Base-by-base conservation (phyloP, 805 yeast species). In the Kuraishia borneana region DNA sequence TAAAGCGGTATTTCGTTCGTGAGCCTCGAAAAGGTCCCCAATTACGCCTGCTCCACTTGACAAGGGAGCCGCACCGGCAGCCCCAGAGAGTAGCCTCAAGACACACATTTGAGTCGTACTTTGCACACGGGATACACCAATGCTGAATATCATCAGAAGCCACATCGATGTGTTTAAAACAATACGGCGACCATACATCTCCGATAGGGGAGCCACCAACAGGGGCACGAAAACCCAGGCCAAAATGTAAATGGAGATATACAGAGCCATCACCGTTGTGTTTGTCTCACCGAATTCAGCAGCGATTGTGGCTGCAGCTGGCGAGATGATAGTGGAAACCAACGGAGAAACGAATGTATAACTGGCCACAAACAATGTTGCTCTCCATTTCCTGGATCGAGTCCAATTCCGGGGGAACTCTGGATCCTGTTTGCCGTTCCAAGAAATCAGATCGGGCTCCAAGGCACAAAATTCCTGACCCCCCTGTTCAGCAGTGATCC, bases 141-240 rank as follows among this genome's bases (percentile, higher is more conserved):
- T 41, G 46, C 65, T 70, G 56, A 71, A 73, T 25, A 58, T 39
- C 30, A 63, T 56, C 21, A 69, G 53, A 32, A 74, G 45, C 61
- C 71, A 63, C 21, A 72, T 63, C 8, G 78, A 65, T 10, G 54
- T 40, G 36, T 72, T 65, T 37, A 76, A 64, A 3, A 82, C 79
- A 4, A 63, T 50, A 38, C 65, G 60, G 26, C 88, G 56, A 3
- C 88, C 89, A 40, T 70, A 66, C 39, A 75, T 60, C 47, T 80
- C 89, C 29, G 81, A 70, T 9, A 81, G 45, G 2, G 88, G 88
- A 2, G 83, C 78, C 37, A 76, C 59, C 21, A 80, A 46, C 33
- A 80, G 53, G 2, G 87, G 85, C 8, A 80, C 81, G 14, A 72
- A 40, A 0, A 83, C 84, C 65, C 83, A 65, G 1, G 85, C 83